These are phyloP conservation scores for Silene latifolia DNA, from an alignment of 148 eudicot genomes.

Conservation along the genomic window DNA sequence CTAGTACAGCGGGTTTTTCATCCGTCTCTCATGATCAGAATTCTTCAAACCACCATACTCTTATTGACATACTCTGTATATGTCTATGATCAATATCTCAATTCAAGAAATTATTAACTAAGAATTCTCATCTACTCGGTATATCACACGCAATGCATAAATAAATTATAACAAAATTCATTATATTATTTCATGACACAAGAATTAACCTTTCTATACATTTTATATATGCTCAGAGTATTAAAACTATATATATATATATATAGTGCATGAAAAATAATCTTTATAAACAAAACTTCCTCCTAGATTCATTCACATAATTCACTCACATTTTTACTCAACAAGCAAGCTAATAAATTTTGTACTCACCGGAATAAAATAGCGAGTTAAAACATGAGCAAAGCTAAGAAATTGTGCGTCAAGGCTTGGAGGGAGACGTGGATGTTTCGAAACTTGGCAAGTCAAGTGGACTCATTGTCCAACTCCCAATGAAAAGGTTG, in stretches of 20 bases:
- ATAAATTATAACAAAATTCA: background rate
- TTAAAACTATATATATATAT: conserved; percentile 1
- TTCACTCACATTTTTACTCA: conserved; percentile 13
- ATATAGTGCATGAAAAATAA: conserved; percentile 5
- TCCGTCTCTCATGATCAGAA: no score
- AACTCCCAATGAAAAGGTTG: conserved; percentile 19
- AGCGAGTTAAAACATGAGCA: conserved; percentile 5
- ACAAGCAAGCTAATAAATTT: background rate
- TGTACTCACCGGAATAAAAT: background rate
- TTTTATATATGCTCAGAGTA: conserved; percentile 1
- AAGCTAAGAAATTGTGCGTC: conserved; percentile 7
- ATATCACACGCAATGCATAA: background rate
- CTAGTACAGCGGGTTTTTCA: no score
- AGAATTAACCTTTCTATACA: conserved; percentile 20
- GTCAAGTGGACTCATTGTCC: conserved; percentile 28
- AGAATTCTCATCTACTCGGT: no score
- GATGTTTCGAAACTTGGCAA: conserved; percentile 33
- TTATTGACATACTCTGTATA: no score
- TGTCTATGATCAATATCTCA: no score
- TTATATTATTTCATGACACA: conserved; percentile 5
- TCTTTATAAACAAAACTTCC: conserved; percentile 16
- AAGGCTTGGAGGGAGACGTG: conserved; percentile 20
- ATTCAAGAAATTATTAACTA: no score
- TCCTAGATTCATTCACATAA: conserved; percentile 24
- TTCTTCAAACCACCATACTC: no score